These are phyloP conservation scores for Arthrinium puccinioides DNA, from an alignment of 2,329 filamentous ascomycete genomes.

Conservation along the genomic window DNA sequence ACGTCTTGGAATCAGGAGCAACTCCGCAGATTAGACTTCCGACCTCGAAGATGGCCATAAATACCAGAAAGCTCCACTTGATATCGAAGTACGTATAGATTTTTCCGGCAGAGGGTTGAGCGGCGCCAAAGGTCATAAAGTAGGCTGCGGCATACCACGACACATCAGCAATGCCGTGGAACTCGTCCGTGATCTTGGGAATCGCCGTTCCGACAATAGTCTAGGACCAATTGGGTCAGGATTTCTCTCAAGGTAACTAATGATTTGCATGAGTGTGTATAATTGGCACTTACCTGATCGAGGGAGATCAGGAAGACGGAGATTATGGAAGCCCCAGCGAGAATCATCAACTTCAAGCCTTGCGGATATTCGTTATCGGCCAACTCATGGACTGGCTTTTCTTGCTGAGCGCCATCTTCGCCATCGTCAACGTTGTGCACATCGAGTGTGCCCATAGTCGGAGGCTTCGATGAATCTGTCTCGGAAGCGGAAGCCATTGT, in stretches of 20 bases:
- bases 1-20: slow-evolving; percentile 20
- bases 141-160: slow-evolving; percentile 34
- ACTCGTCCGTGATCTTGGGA: slow-evolving; percentile 21
- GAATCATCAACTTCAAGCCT: slow-evolving; percentile 10
- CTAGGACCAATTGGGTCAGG: background rate
- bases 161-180: slow-evolving; percentile 28
- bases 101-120: slow-evolving; percentile 21
- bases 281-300: slow-evolving; percentile 16
- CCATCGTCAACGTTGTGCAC: too few relatives aligned
- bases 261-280: background rate
- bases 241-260: background rate
- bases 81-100: slow-evolving; percentile 24
- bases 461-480: slow-evolving; percentile 8
- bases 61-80: slow-evolving; percentile 23
- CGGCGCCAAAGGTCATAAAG: slow-evolving; percentile 22
- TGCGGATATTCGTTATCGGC: slow-evolving; percentile 6
- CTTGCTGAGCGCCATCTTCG: background rate
- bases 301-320: slow-evolving; percentile 26
- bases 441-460: background rate
- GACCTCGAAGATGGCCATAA: slow-evolving; percentile 27
- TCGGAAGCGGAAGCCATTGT: background rate
- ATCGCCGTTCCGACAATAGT: slow-evolving; percentile 25
- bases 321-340: slow-evolving; percentile 22
- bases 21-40: slow-evolving; percentile 28
- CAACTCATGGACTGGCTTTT: background rate